Evolutionary conservation across 768 basidiomycete genomes (phyloP), one percentile per base, ranked within the genome.

Genomic region (Mycena alexandri): DNA sequence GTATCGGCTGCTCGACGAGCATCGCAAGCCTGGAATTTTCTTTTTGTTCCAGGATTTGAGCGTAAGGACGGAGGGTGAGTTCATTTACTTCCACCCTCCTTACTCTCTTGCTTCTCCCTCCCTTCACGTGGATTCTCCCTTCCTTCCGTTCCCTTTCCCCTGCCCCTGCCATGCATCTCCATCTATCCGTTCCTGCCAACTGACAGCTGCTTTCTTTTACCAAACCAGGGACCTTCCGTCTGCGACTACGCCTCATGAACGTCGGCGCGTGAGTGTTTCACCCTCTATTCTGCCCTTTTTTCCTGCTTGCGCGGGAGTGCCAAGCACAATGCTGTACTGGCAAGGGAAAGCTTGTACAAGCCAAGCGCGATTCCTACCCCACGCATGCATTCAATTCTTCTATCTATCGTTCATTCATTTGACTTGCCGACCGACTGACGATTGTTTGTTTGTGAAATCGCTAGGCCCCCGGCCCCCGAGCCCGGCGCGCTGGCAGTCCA

Each of bases 31-130:
- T 56, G 96, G 96, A 9, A 91, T 98, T 69, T 98, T 95, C 79
- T 98, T 98, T 82, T 89, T 98, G 68, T 95, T 96, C 81, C 95
- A 95, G 77, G 96, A 98, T 80, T 80, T 98, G 58, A 95, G 94
- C 51, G 93, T 98, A 53, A 88, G 96, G 63, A 96, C 94, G 21
- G 96, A 98, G 87, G 94, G 93, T 91, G 48, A 48, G 78, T 75
- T 59, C 50, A 3, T 29, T 29, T 6, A 29, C 29, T 29, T 29
- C 6, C 29, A 6, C 29, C 3, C 47, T 51, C 51, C 29, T 43
- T 24, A 51, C 24, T 63, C 25, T 63, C 59, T 70, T 2, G 10
- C 38, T 38, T 38, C 14, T 14, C 38, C 38, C 38, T 10, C 38
- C 38, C 38, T 38, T 38, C 38, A 29, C 29, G 29, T 3, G 29